A percentile compares a stretch with the other conserved stretches of the same genome.
Conservation (phyloP, 1,284 basidiomycete species). For the Calocybe gambosa region DNA sequence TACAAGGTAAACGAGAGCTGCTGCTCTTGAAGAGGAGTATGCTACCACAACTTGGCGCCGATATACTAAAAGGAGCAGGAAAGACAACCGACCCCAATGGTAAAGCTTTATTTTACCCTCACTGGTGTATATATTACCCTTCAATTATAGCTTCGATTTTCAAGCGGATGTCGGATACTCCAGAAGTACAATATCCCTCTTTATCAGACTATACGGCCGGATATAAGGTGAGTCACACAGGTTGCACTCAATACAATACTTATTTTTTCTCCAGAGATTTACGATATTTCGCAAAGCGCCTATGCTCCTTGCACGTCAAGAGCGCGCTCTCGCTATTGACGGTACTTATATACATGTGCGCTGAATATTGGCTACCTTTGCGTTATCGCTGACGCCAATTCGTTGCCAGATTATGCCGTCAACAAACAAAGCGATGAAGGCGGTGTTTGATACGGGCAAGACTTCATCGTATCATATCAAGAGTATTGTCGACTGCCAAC, state of each 20-base stretch:
- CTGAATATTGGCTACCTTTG: constrained; percentile 22
- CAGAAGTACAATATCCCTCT: constrained; percentile 51
- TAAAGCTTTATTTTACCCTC: constrained; percentile 21
- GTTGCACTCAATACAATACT: not conserved
- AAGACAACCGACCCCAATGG: constrained; percentile 89
- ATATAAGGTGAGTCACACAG: constrained; percentile 62
- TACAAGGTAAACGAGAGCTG: constrained; percentile 84
- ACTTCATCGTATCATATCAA: constrained; percentile 93
- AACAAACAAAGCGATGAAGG: constrained; percentile 66
- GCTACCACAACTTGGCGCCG: constrained; percentile 64
- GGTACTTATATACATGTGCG: constrained; percentile 88
- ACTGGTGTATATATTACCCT: constrained; percentile 2
- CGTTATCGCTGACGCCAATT: constrained; percentile 3
- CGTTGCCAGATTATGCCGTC: constrained; percentile 78
- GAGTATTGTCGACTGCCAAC: constrained; percentile 78
- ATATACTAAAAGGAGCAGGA: constrained; percentile 50
- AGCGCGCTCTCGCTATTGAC: constrained; percentile 90
- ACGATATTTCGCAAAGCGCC: constrained; percentile 93
- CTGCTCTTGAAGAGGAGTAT: constrained; percentile 77
- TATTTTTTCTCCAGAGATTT: constrained; percentile 58
- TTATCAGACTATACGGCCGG: constrained; percentile 64
- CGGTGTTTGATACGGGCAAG: constrained; percentile 82
- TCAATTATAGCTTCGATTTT: constrained; percentile 75
- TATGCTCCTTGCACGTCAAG: constrained; percentile 87
- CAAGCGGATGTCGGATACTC: constrained; percentile 76